phyloP scores from a whole-genome alignment of 1,139 yeast species.

The Scheffersomyces illinoinensis region DNA sequence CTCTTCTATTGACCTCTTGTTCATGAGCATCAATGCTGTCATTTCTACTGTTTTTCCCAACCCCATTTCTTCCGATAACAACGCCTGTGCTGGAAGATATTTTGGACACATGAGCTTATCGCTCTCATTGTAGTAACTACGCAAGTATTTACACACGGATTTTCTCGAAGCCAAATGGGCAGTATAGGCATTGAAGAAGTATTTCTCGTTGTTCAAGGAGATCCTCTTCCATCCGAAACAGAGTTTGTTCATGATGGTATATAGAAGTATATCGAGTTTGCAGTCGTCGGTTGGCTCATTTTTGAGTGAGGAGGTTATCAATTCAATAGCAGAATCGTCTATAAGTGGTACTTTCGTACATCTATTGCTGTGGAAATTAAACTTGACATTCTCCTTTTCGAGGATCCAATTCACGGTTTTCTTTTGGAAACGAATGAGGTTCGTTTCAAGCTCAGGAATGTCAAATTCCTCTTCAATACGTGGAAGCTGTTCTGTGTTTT shows the following conservation, averaged over 20 bases:
- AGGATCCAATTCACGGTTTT: slow-evolving; percentile 69
- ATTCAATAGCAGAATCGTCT: slow-evolving; percentile 8
- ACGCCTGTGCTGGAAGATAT: slow-evolving; percentile 56
- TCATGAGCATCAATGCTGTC: slow-evolving; percentile 60
- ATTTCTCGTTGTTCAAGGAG: slow-evolving; percentile 11
- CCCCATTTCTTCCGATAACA: slow-evolving; percentile 95
- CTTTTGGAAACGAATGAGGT: slow-evolving; percentile 58
- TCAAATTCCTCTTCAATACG: slow-evolving; percentile 22
- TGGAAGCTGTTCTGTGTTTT: slow-evolving; percentile 27
- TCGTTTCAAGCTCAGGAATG: slow-evolving; percentile 51
- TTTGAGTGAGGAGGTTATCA: slow-evolving; percentile 6
- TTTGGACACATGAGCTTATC: slow-evolving; percentile 13
- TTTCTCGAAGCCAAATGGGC: slow-evolving; percentile 43
- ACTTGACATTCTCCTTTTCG: slow-evolving; percentile 53
- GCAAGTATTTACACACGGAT: slow-evolving; percentile 28
- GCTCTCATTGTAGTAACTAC: slow-evolving; percentile 16
- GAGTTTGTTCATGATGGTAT: slow-evolving; percentile 31
- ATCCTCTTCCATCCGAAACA: slow-evolving; percentile 56
- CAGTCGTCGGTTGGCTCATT: slow-evolving; percentile 6
- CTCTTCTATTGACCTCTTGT: slow-evolving; percentile 53
- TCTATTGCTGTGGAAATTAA: slow-evolving; percentile 29
- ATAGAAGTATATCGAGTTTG: slow-evolving; percentile 14
- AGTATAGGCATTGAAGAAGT: slow-evolving; percentile 53
- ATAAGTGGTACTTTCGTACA: slow-evolving; percentile 20
- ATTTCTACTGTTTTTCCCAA: slow-evolving; percentile 91